A percentile compares a stretch with the other conserved stretches of the same genome.
These are phyloP conservation scores for Pouteria campechiana DNA, from an alignment of 179 eudicot genomes.

Conservation along the genomic window DNA sequence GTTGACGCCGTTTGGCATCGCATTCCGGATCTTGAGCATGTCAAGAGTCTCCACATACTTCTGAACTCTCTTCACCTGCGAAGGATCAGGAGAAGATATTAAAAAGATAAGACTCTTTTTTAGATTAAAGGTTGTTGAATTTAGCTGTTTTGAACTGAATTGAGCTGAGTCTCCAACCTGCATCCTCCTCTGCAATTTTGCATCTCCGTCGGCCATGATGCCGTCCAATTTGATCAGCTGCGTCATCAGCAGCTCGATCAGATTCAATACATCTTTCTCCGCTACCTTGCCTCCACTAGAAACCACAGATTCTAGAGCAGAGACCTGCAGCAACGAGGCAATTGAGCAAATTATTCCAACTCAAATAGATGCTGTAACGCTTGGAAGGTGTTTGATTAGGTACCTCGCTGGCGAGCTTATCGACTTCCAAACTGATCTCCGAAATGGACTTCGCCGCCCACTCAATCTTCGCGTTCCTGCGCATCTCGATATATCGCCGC, in stretches of 20 bases:
- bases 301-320: conserved; percentile 62
- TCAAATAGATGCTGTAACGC: too few species aligned
- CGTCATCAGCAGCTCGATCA: conserved; percentile 67
- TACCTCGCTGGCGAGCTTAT: conserved; percentile 85
- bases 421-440: conserved; percentile 74
- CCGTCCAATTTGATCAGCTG: conserved; percentile 78
- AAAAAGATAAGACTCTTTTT: too few species aligned
- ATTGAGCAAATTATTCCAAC: neutral
- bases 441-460: conserved; percentile 72
- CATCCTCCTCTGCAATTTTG: conserved; percentile 77
- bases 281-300: conserved; percentile 63
- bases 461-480: conserved; percentile 68
- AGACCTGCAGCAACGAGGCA: conserved; percentile 31
- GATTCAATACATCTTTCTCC: conserved; percentile 44
- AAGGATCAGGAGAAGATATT: too few species aligned
- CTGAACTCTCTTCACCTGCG: conserved; percentile 66
- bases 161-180: conserved; percentile 51
- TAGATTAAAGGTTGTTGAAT: too few species aligned
- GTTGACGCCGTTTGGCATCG: conserved; percentile 20
- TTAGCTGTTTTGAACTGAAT: too few species aligned
- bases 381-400: neutral
- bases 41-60: conserved; percentile 71
- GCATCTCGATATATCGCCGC: conserved; percentile 67
- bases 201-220: conserved; percentile 69
- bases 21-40: conserved; percentile 48